A percentile compares a stretch with the other conserved stretches of the same genome.
Conservation (phyloP, 1,284 basidiomycete genomes). For the Anthracocystis setariae region DNA sequence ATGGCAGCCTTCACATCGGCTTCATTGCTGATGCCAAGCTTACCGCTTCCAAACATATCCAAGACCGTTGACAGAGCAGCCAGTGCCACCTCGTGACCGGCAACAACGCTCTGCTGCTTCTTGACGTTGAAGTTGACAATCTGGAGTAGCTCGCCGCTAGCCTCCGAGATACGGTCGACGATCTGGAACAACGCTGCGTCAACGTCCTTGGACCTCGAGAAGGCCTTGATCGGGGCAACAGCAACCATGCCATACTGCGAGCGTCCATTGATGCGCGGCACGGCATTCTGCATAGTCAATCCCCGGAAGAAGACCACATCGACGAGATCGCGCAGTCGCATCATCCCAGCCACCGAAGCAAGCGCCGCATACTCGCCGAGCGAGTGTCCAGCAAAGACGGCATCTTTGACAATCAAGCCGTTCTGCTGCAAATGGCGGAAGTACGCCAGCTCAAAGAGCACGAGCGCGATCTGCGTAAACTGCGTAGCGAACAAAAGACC, state of each 20-base stretch:
- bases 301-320: constrained; percentile 99
- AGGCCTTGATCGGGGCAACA: constrained; percentile 76
- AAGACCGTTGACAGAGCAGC: constrained; percentile 88
- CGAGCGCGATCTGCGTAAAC: constrained; percentile 93
- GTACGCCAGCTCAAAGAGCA: constrained; percentile 95
- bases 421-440: constrained; percentile 98
- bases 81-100: constrained; percentile 94
- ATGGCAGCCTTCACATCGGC: constrained; percentile 88
- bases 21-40: constrained; percentile 92
- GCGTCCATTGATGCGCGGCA: too few relatives aligned
- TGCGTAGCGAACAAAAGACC: constrained; percentile 97
- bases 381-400: constrained; percentile 96
- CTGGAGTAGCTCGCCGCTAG: constrained; percentile 84
- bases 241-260: constrained; percentile 49
- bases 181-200: constrained; percentile 89
- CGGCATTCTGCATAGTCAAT: constrained; percentile 81
- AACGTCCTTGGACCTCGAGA: constrained; percentile 98
- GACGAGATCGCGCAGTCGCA: constrained; percentile 92
- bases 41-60: too few relatives aligned
- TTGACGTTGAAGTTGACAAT: constrained; percentile 91
- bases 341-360: constrained; percentile 93
- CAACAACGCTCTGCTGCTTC: constrained; percentile 80
- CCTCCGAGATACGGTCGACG: constrained; percentile 74
- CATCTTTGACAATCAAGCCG: constrained; percentile 89
- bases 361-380: constrained; percentile 97